Evolutionary conservation across 2,329 filamentous ascomycete genomes (phyloP), one percentile per base, ranked within the genome.

Genomic region (Pseudocercospora macadamiae): DNA sequence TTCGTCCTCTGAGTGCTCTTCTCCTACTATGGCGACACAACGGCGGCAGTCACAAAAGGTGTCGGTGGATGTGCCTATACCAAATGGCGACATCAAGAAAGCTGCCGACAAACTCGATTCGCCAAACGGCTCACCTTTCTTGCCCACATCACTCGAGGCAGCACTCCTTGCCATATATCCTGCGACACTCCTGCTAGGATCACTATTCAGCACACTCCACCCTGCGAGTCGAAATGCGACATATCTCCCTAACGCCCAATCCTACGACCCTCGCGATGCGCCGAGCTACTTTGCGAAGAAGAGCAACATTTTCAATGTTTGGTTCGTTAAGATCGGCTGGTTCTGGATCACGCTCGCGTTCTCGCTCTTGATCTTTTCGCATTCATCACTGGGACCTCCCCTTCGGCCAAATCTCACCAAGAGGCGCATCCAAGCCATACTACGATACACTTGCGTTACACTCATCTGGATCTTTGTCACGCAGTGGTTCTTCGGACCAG

Each of bases 271-370:
- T 57, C 71, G 74, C 37, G 74, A 80, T 3, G 84, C 88, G 51
- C 90, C 90, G 2, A 88, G 83, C 72, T 99, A 97, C 80, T 99
- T 99, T 74, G 93, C 95, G 47, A 89, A 89, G 68, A 99, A 99
- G 77, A 83, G 86, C 74, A 99, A 99, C 77, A 68, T 97, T 53
- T 89, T 97, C 83, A 99, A 99, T 73, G 76, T 89, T 47, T 84
- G 92, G 69, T 99, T 97, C 71, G 95, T 99, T 70, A 99, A 99
- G 81, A 82, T 90, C 54, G 93, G 93, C 61, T 99, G 95, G 95
- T 84, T 88, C 51, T 99, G 95, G 95, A 87, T 91, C 26, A 92
- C 90, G 0, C 72, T 85, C 8, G 88, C 90, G 0, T 93, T 96
- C 69, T 75, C 83, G 30, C 74, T 84, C 14, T 91, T 96, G 61